These are phyloP conservation scores for Aspergillus brasiliensis DNA, from an alignment of 2,329 filamentous ascomycete species.

Conservation along the genomic window DNA sequence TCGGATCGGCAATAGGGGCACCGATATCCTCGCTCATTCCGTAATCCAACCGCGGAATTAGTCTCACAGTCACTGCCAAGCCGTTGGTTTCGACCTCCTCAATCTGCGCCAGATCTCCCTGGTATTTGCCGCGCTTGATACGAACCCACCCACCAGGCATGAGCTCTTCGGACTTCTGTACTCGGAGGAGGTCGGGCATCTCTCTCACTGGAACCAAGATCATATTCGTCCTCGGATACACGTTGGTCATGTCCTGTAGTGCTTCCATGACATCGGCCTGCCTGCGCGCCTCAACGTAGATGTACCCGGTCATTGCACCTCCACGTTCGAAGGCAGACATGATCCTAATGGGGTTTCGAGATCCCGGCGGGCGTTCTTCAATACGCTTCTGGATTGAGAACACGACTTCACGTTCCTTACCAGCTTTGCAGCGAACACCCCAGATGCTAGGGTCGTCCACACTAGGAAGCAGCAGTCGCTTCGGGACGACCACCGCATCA, in stretches of 20 bases:
- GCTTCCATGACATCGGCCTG: conserved; percentile 83
- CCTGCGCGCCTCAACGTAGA: conserved; percentile 90
- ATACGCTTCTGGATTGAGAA: conserved; percentile 86
- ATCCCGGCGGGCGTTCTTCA: conserved; percentile 71
- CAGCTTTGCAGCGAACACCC: conserved; percentile 89
- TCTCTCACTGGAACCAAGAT: conserved; percentile 92
- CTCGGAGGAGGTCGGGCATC: conserved; percentile 92
- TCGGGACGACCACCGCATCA: conserved; percentile 78
- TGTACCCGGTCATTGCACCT: conserved; percentile 84
- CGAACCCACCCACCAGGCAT: conserved; percentile 91
- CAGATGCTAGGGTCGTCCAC: conserved; percentile 96
- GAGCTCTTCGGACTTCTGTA: conserved; percentile 81
- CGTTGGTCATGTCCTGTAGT: conserved; percentile 80
- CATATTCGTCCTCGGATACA: conserved; percentile 85
- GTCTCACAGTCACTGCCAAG: conserved; percentile 79
- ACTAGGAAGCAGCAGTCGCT: conserved; percentile 82
- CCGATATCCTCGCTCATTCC: conserved; percentile 78
- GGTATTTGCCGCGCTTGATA: conserved; percentile 78
- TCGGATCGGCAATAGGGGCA: conserved; percentile 59
- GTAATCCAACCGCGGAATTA: conserved; percentile 91
- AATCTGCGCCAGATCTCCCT: conserved; percentile 87
- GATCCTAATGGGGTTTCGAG: conserved; percentile 79
- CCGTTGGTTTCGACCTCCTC: conserved; percentile 92
- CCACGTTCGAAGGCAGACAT: conserved; percentile 91
- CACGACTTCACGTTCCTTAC: conserved; percentile 91